Conservation (phyloP, 1,284 basidiomycete genomes). For the Malassezia sympodialis region DNA sequence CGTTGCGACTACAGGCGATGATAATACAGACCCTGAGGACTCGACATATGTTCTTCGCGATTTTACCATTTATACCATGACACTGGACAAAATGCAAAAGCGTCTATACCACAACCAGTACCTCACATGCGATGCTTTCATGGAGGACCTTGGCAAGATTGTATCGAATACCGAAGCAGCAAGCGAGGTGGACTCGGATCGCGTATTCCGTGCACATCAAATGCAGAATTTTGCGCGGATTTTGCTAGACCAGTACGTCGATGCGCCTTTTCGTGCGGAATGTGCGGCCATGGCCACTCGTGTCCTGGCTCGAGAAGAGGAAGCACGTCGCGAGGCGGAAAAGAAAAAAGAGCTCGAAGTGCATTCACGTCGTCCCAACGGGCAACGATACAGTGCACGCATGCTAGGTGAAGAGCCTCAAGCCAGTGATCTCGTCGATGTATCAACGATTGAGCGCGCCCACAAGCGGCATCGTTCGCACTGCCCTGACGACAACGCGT, state of each 20-base stretch:
- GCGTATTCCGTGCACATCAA: conserved; percentile 71
- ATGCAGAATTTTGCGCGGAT: conserved; percentile 80
- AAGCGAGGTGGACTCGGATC: conserved; percentile 58
- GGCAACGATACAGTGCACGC: conserved; percentile 52
- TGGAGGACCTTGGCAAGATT: conserved; percentile 77
- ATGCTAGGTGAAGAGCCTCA: conserved; percentile 64
- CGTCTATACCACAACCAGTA: conserved; percentile 79
- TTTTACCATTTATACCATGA: conserved; percentile 42
- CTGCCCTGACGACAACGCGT: background rate
- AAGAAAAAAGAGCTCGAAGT: conserved; percentile 50
- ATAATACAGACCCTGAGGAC: conserved; percentile 5
- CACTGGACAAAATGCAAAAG: conserved; percentile 74
- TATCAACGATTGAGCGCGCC: conserved; percentile 21
- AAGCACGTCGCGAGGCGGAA: conserved; percentile 21
- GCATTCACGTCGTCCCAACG: conserved; percentile 24
- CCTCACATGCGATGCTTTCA: conserved; percentile 73
- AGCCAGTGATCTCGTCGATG: conserved; percentile 21
- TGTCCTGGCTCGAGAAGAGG: conserved; percentile 57
- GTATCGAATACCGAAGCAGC: conserved; percentile 66
- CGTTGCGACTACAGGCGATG: background rate
- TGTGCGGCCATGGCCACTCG: conserved; percentile 78
- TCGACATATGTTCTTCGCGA: conserved; percentile 24
- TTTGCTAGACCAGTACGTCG: conserved; percentile 73
- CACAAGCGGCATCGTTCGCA: conserved; percentile 27
- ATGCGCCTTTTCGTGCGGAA: conserved; percentile 67